Conservation (phyloP, 441 rosid genomes). For the Gossypium davidsonii region DNA sequence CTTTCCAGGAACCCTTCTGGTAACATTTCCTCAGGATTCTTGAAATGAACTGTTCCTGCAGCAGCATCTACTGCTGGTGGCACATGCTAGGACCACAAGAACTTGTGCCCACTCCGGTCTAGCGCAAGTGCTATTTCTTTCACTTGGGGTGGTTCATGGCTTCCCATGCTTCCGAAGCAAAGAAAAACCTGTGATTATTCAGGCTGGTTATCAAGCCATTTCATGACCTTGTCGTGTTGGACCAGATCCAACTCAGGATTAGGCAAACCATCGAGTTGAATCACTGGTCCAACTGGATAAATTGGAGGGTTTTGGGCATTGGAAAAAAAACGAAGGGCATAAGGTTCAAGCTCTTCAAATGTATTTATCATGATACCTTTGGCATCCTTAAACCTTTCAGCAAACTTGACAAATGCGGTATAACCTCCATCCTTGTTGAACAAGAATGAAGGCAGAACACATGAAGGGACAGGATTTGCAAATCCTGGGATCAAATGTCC, state of each 20-base stretch:
- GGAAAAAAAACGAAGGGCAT: background rate
- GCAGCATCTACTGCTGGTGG: background rate
- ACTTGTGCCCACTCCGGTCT: background rate
- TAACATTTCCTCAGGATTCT: background rate
- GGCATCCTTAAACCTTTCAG: background rate
- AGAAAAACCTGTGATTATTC: background rate
- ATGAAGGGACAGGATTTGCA: background rate
- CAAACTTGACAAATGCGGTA: background rate
- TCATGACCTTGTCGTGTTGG: background rate
- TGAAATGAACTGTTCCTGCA: background rate
- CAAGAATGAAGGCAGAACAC: background rate
- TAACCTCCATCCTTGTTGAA: background rate
- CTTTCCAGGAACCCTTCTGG: background rate
- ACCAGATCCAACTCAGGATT: background rate
- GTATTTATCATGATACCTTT: background rate
- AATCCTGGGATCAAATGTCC: background rate
- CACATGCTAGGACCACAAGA: background rate
- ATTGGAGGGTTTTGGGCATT: background rate
- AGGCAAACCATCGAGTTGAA: background rate
- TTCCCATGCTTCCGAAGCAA: background rate
- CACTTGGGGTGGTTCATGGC: background rate
- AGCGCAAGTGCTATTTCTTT: background rate
- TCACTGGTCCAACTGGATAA: constrained; percentile 3
- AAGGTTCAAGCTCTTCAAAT: background rate
- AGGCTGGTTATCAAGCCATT: background rate